Base-by-base conservation (phyloP, 306 rosid species). In the Rubus parviflorus region DNA sequence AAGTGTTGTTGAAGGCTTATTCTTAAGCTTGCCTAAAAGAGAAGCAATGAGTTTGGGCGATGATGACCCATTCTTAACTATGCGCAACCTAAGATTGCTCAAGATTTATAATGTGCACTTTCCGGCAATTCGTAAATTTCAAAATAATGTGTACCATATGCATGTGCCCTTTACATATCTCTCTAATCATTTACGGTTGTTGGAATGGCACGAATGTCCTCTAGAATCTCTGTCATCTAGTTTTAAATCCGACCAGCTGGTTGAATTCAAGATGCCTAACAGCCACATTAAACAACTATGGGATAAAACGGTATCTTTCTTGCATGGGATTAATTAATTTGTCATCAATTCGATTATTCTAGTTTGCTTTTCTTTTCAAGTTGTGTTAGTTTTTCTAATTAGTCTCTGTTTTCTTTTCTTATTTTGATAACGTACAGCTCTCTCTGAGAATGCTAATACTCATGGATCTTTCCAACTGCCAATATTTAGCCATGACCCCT, bases 271-370 rank as follows among this genome's bases (percentile, higher is more conserved):
- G 46, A 43, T 75, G 35, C 78, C 78, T 48, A 15, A 43, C 58
- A 75, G 78, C 71, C 13, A n/a, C 78, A 61, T 75, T 30, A 16
- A 62, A 47, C 70, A n/a, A 30, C 61, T 60, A 8, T 75, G 79
- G 79, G 30, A 75, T 30, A 19, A 0, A 25, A 30, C 4, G 42
- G 66, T 61, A 25, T 7, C 5, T 42, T 54, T n/a, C 2, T 7
- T 54, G 30, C n/a, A 0, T 61, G 19, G 41, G 37, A 30, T 30
- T 30, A 0, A 30, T 30, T 30, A 0, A 10, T 22, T 20, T 20
- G 35, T 56, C 30, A 12, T 58, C 40, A 25, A 12, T 61, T 13
- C 4, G 0, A 13, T 5, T 30, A 22, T 1, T 3, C 19, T 61
- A 4, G 8, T 5, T 13, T 4, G 0, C 10, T 9, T 13, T 60